phyloP scores from a whole-genome alignment of 306 rosid species.

The Malus asiatica region DNA sequence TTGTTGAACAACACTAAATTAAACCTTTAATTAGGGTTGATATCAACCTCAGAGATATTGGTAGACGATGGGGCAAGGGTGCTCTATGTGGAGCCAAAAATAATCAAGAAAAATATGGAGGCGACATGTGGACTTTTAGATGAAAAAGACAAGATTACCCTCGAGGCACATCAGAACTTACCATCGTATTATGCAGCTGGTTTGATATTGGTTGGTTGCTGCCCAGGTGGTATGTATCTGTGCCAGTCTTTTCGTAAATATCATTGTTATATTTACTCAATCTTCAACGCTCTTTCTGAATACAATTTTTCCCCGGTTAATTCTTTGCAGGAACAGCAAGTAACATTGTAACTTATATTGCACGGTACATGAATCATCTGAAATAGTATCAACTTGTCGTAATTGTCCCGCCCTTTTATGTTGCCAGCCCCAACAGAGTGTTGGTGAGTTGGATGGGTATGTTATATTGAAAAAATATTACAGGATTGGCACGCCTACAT shows the following conservation, averaged over 20 bases:
- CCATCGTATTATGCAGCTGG: conserved; percentile 90
- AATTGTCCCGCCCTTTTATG: neutral
- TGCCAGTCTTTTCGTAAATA: neutral
- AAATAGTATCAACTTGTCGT: neutral
- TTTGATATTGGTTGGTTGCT: conserved; percentile 67
- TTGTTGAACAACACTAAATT: no score
- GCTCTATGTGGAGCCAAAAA: no score
- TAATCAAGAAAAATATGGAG: no score
- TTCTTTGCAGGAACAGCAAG: conserved; percentile 85
- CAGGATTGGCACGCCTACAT: neutral
- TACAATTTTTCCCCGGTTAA: no score
- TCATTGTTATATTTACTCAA: neutral
- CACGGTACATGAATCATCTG: conserved; percentile 47
- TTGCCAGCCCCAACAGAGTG: neutral
- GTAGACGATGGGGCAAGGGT: no score
- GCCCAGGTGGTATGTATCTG: conserved; percentile 73
- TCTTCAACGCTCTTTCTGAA: neutral
- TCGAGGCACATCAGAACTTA: conserved; percentile 21
- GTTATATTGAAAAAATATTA: neutral
- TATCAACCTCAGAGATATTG: no score
- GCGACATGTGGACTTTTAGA: no score
- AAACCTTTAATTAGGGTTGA: no score
- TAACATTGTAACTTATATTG: conserved; percentile 78
- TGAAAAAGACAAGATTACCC: no score
- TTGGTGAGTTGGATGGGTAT: neutral